These are phyloP conservation scores for Striga hermonthica DNA, from an alignment of 305 asterid species.

Conservation along the genomic window DNA sequence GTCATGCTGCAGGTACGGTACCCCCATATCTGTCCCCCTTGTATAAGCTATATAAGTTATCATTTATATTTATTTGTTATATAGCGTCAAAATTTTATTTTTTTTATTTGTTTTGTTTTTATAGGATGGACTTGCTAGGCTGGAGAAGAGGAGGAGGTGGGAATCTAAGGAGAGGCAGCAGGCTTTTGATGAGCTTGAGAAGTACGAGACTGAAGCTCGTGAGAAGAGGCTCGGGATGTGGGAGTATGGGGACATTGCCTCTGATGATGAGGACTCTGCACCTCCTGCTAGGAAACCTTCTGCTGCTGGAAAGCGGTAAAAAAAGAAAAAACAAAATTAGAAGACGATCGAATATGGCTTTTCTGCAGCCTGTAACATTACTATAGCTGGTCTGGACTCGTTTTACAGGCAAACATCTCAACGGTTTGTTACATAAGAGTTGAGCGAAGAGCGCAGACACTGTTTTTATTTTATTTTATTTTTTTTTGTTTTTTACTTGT, in stretches of 20 bases:
- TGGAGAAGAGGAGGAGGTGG: conserved; percentile 84
- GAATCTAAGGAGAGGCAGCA: conserved; percentile 57
- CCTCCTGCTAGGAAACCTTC: conserved; percentile 55
- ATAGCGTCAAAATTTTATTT: too few species aligned
- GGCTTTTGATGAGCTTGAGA: conserved; percentile 68
- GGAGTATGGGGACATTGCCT: conserved; percentile 95
- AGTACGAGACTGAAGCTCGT: conserved; percentile 70
- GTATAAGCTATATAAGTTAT: too few species aligned
- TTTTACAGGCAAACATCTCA: too few species aligned
- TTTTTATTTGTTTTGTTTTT: background rate
- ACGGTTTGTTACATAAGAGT: too few species aligned
- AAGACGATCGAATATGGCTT: too few species aligned
- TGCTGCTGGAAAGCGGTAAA: conserved; percentile 34
- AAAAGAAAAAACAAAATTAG: too few species aligned
- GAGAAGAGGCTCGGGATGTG: conserved; percentile 72
- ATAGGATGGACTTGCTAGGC: conserved; percentile 89
- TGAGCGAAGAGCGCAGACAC: too few species aligned
- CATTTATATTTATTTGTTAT: too few species aligned
- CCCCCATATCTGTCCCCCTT: background rate
- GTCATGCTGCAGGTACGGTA: conserved; percentile 84
- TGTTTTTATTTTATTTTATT: too few species aligned
- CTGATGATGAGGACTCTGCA: conserved; percentile 79
- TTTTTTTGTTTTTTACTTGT: too few species aligned
- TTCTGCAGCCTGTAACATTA: too few species aligned
- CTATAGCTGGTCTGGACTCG: too few species aligned